Evolutionary conservation across 106 monocot species (phyloP), one percentile per base, ranked within the genome.

Genomic region (Dendrobium catenatum): DNA sequence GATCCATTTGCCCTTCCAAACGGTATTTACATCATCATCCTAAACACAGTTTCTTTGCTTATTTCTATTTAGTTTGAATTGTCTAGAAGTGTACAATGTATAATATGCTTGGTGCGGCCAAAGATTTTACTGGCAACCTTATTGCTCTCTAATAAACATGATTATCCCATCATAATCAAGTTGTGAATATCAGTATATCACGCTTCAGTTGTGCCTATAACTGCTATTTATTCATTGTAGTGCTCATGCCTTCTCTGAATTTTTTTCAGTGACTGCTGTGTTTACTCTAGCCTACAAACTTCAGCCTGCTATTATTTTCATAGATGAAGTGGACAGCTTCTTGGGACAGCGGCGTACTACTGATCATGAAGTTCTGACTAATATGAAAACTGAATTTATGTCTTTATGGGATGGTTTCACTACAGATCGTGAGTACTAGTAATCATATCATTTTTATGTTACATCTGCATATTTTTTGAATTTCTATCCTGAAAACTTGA

Each of bases 311-410:
- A 97, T 97, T 46, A 97, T 97, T 82, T 97, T 97, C 58, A 89
- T 97, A 6, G 96, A 97, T 87, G 96, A 97, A 81, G 94, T 97
- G 17, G 96, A 97, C 79, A 96, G 89, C 76, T 96, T 96, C 85
- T 83, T 96, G 91, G 95, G 95, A 15, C 95, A 96, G 82, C 88
- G 95, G 10, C 87, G 95, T 13, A 89, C 75, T 31, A 87, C 95
- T 29, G 93, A 96, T 58, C 91, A 96, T 86, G 96, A 97, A 86
- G 94, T 94, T 56, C 86, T 97, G 90, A 86, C 94, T 72, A 97
- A 97, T 79, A 97, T 97, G 96, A 97, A 97, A 84, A 94, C 94
- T 44, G 96, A 97, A 24, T 97, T 97, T 49, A 97, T 97, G 96
- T 94, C 96, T 37, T 80, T 97, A 59, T 97, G 96, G 96, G 96